Conservation (phyloP, 768 basidiomycete genomes). For the Epithele typhae region DNA sequence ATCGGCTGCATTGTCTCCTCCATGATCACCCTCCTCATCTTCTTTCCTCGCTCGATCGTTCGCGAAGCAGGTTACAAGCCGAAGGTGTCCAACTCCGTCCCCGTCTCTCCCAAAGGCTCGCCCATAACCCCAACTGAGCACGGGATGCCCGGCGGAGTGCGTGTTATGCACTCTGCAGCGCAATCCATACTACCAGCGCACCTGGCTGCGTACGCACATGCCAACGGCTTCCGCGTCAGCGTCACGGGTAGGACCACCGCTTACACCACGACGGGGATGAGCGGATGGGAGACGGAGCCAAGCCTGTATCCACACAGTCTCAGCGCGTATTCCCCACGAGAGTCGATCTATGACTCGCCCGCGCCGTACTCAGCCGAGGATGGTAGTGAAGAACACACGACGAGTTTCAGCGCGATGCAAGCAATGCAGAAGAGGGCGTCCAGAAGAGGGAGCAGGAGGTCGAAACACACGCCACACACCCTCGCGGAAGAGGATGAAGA, state of each 20-base stretch:
- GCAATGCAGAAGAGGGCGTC: neutral
- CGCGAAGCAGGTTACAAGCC: slow-evolving; percentile 59
- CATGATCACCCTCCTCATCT: slow-evolving; percentile 73
- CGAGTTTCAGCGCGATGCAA: too few relatives aligned
- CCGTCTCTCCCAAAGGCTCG: slow-evolving; percentile 17
- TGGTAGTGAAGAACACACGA: too few relatives aligned
- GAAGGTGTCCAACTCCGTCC: slow-evolving; percentile 23
- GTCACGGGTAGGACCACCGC: slow-evolving; percentile 6
- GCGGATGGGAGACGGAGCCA: slow-evolving; percentile 5
- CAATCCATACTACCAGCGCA: slow-evolving; percentile 3
- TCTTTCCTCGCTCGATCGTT: slow-evolving; percentile 73
- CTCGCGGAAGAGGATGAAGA: too few relatives aligned
- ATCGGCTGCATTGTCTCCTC: slow-evolving; percentile 79
- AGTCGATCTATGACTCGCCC: slow-evolving; percentile 12
- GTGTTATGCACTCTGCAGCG: too few relatives aligned
- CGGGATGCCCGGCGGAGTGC: too few relatives aligned
- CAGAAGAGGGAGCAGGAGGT: neutral
- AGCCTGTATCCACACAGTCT: slow-evolving; percentile 11
- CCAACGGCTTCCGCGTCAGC: neutral
- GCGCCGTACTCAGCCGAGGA: slow-evolving; percentile 10
- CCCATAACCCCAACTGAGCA: too few relatives aligned
- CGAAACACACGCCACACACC: too few relatives aligned
- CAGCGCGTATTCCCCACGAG: slow-evolving; percentile 11
- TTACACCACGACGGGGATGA: neutral
- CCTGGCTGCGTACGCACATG: neutral